Evolutionary conservation across 768 basidiomycete species (phyloP).

Genomic region (Trametes sanguinea): DNA sequence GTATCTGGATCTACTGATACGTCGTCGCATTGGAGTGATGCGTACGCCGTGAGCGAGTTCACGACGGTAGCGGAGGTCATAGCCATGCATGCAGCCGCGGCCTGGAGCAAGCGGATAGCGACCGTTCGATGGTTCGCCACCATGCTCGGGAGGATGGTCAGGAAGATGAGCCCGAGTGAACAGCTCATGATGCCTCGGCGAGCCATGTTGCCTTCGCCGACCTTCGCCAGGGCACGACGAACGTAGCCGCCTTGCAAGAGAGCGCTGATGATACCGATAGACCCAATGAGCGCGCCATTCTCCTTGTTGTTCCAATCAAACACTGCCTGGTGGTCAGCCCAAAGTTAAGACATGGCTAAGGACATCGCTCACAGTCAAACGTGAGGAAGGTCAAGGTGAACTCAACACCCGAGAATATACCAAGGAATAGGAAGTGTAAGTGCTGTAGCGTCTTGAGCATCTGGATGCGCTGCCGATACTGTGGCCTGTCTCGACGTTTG

Average conservation of each 20-base stretch:
- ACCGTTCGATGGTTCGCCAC: conserved; percentile 43
- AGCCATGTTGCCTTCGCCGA: conserved; percentile 84
- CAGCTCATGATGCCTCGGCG: conserved; percentile 78
- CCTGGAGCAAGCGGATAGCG: conserved; percentile 57
- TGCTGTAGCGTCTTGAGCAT: conserved; percentile 61
- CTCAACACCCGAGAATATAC: conserved; percentile 92
- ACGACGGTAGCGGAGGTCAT: conserved; percentile 97
- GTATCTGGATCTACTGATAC: conserved; percentile 52
- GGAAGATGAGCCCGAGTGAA: conserved; percentile 64
- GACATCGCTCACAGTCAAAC: conserved; percentile 61
- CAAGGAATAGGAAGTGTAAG: conserved; percentile 84
- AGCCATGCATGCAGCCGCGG: conserved; percentile 82
- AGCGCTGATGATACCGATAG: conserved; percentile 89
- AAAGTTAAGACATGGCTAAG: neutral
- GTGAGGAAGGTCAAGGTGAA: conserved; percentile 96
- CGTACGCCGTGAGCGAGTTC: conserved; percentile 87
- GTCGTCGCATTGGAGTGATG: conserved; percentile 90
- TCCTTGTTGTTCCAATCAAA: conserved; percentile 89
- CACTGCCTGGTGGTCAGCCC: conserved; percentile 45
- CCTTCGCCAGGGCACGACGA: conserved; percentile 70
- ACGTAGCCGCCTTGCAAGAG: conserved; percentile 94
- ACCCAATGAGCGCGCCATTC: conserved; percentile 81
- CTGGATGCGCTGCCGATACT: conserved; percentile 52
- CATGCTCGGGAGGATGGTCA: conserved; percentile 69
- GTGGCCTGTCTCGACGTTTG: conserved; percentile 21